Evolutionary conservation across 192 early-diverging fungal genomes (phyloP).

Genomic region (Pecoramyces ruminantium): DNA sequence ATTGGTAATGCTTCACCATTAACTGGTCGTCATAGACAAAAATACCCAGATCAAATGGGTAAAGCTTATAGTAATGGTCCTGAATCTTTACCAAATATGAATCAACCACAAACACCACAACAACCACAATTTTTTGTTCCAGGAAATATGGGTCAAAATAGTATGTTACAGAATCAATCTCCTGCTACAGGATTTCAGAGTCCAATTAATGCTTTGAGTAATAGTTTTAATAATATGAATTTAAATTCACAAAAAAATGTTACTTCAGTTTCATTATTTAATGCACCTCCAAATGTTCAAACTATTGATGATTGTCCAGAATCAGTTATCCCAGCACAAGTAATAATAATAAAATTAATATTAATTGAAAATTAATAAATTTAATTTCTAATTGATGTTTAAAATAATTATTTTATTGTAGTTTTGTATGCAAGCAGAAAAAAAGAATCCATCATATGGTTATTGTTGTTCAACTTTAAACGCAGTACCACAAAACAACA

Average conservation of each 20-base stretch:
- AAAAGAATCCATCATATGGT: neutral
- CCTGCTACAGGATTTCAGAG: neutral
- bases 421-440: neutral
- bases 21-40: neutral
- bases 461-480: conserved; percentile 49
- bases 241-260: neutral
- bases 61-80: neutral
- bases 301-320: neutral
- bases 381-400: too few relatives aligned
- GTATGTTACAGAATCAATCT: neutral
- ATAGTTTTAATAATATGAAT: neutral
- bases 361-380: too few relatives aligned
- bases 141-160: neutral
- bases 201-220: neutral
- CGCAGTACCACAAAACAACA: conserved; percentile 65
- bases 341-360: neutral
- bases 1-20: neutral
- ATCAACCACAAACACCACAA: neutral
- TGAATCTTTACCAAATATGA: neutral
- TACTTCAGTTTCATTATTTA: neutral
- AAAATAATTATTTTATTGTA: neutral
- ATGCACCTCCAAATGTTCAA: neutral
- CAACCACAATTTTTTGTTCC: neutral
- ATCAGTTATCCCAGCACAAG: neutral
- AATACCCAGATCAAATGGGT: neutral